Conservation (phyloP, 139 green algal genomes). For the Mesotaenium endlicherianum region DNA sequence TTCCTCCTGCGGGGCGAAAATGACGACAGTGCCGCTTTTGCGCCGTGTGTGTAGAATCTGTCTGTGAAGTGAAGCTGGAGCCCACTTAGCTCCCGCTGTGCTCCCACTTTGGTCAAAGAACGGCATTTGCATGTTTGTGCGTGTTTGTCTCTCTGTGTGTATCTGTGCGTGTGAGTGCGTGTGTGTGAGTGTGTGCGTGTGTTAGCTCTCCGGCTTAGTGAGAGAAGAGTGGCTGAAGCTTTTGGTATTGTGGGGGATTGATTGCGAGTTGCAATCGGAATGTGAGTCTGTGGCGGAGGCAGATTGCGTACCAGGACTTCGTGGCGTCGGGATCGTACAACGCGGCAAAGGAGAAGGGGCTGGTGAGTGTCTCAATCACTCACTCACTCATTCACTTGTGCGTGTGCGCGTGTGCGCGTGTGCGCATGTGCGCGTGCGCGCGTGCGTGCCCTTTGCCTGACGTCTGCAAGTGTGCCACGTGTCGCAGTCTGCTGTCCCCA, state of each 20-base stretch:
- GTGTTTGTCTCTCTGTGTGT: background rate
- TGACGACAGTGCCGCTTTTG: no score
- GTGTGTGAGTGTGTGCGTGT: background rate
- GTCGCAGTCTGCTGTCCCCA: no score
- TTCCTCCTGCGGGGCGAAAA: no score
- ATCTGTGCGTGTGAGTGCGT: background rate
- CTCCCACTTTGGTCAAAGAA: background rate
- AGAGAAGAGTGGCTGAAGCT: background rate
- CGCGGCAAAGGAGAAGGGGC: conserved; percentile 49
- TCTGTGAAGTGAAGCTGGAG: no score
- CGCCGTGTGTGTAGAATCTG: no score
- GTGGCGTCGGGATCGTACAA: conserved; percentile 20
- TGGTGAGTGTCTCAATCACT: conserved; percentile 33
- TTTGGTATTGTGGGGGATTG: background rate
- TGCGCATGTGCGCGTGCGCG: background rate
- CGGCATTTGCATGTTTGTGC: background rate
- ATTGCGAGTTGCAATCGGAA: background rate
- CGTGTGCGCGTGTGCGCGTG: background rate
- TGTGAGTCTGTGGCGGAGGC: no score
- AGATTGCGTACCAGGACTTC: conserved; percentile 52
- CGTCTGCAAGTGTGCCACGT: conserved; percentile 8
- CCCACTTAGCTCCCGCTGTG: no score
- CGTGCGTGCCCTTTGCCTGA: conserved; percentile 10
- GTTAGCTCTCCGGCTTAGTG: background rate
- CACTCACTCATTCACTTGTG: background rate